Conservation (phyloP, 1,284 basidiomycete genomes). For the Baeospora myosura region DNA sequence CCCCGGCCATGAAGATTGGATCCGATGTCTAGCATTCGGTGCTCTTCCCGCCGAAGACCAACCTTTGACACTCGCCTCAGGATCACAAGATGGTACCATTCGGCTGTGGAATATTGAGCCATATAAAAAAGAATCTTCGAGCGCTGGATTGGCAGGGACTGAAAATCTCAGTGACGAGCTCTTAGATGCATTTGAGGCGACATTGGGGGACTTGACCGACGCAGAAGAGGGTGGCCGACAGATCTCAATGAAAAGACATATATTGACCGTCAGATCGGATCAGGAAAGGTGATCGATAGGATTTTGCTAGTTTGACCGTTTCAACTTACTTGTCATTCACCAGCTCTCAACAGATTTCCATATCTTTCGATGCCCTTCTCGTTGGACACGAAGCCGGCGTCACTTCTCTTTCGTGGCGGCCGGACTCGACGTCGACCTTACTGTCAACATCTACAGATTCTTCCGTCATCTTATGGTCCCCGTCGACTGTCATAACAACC, state of each 20-base stretch:
- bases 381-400: slow-evolving; percentile 89
- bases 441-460: slow-evolving; percentile 89
- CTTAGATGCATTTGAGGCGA: slow-evolving; percentile 82
- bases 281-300: slow-evolving; percentile 35
- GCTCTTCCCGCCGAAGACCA: slow-evolving; percentile 23
- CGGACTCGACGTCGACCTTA: slow-evolving; percentile 44
- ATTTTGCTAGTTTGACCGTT: slow-evolving; percentile 5
- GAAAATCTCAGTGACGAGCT: slow-evolving; percentile 56
- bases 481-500: slow-evolving; percentile 42
- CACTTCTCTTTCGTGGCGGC: slow-evolving; percentile 81
- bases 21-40: slow-evolving; percentile 72
- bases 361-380: slow-evolving; percentile 87
- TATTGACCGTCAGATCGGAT: slow-evolving; percentile 55
- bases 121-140: slow-evolving; percentile 20
- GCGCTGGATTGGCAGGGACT: slow-evolving; percentile 14
- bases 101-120: slow-evolving; percentile 78
- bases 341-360: slow-evolving; percentile 58
- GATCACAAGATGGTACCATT: slow-evolving; percentile 88
- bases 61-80: slow-evolving; percentile 70
- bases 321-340: slow-evolving; percentile 5
- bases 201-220: slow-evolving; percentile 61
- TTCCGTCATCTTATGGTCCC: slow-evolving; percentile 88
- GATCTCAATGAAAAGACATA: slow-evolving; percentile 78
- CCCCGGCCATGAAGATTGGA: slow-evolving; percentile 92
- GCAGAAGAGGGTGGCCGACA: slow-evolving; percentile 69